Base-by-base conservation (phyloP, 306 rosid genomes). In the Comarum palustre region DNA sequence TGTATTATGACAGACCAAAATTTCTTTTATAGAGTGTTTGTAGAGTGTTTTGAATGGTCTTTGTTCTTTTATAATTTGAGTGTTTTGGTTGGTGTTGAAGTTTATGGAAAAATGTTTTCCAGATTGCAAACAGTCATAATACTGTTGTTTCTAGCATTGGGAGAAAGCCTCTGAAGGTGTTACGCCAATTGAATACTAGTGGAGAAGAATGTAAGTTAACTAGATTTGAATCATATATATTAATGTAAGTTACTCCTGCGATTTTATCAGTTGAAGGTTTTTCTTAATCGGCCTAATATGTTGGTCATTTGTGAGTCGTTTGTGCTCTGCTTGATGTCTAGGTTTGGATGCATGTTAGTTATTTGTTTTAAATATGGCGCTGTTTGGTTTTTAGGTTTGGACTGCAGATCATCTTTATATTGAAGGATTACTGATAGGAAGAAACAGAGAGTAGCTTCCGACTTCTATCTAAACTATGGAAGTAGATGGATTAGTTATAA, bases 131-230 rank as follows among this genome's bases (percentile, higher is more conserved):
- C 76, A 86, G 75, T 73, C 93, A 91, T 82, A 84, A 94, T 78
- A 83, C 76, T 29, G 88, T 76, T 8, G 89, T 94, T 57, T 92
- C 73, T 58, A 85, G 86, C 80, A 74, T 88, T 67, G 97, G 91
- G 74, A 89, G 96, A 77, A 88, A 83, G 74, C 96, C 97, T 17
- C 78, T 94, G 75, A 91, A 88, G 83, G 91, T 94, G 68, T 80
- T 89, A 74, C 85, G 91, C 75, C 92, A 94, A 84, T 97, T 94
- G 75, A 94, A 91, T 85, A 94, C 99, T n/a, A 91, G 99, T 69
- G 99, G 99, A 69, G 99, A 94, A 86, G 82, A 79, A 69, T 83
- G 99, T 94, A 83, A 78, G 92, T 79, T 76, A 80, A 80, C 82
- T 74, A 69, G 47, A 69, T 57, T 36, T 52, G n/a, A n/a, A n/a